These are phyloP conservation scores for Thelonectria blattea DNA, from an alignment of 2,329 filamentous ascomycete genomes.

Conservation along the genomic window DNA sequence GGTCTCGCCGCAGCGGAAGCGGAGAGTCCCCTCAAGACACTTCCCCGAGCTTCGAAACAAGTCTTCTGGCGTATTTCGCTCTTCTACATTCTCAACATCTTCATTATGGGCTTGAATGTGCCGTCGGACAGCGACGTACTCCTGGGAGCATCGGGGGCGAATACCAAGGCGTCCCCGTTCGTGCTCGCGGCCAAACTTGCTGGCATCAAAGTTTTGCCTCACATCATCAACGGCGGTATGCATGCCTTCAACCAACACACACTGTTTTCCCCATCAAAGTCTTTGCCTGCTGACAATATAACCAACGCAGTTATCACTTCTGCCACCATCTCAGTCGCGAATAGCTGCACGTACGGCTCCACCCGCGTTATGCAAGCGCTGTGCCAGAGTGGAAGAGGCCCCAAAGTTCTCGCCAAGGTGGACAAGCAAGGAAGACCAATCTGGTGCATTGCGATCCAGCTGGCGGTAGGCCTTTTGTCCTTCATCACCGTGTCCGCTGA, in stretches of 20 bases:
- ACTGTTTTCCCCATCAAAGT: no score
- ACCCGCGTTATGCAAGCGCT: constrained; percentile 89
- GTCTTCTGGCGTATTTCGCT: constrained; percentile 93
- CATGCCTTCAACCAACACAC: no score
- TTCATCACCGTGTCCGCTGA: constrained; percentile 73
- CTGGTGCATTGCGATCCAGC: constrained; percentile 72
- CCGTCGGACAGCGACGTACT: constrained; percentile 72
- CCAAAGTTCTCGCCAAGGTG: constrained; percentile 77
- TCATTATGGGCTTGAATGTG: constrained; percentile 82
- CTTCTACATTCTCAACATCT: constrained; percentile 87
- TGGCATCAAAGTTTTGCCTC: constrained; percentile 81
- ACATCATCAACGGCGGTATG: constrained; percentile 77
- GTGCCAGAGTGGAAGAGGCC: constrained; percentile 85
- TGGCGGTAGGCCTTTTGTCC: constrained; percentile 73
- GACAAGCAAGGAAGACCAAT: constrained; percentile 83
- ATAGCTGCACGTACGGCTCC: constrained; percentile 89
- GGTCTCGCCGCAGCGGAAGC: constrained; percentile 82
- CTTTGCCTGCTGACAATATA: no score
- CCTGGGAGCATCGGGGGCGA: constrained; percentile 60
- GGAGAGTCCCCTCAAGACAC: constrained; percentile 75
- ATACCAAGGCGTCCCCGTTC: constrained; percentile 84
- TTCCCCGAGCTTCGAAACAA: constrained; percentile 88
- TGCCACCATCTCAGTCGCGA: constrained; percentile 88
- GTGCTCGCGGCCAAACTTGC: constrained; percentile 90
- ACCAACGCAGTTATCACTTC: constrained; percentile 74